Evolutionary conservation across 129 eudicot species (phyloP).

Genomic region (Ambrosia artemisiifolia): DNA sequence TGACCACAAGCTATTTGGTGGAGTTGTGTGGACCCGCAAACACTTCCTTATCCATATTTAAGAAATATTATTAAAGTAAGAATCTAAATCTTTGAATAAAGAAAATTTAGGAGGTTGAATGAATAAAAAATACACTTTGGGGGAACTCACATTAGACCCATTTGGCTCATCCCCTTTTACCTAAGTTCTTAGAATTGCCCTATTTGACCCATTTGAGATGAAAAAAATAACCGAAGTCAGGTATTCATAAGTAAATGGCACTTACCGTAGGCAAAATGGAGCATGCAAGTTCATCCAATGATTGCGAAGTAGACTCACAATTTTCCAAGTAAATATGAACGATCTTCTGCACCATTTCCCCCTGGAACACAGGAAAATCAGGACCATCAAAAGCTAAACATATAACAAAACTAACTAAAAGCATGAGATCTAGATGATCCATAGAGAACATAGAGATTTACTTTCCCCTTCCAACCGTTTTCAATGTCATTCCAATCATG

Average conservation of each 20-base stretch:
- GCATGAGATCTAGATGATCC: not conserved
- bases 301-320: conserved; percentile 50
- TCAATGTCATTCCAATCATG: conserved; percentile 41
- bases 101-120: not conserved
- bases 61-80: not conserved
- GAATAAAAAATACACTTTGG: not conserved
- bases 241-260: not conserved
- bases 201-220: not conserved
- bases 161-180: not conserved
- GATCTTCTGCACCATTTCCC: conserved; percentile 68
- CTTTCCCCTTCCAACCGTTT: conserved; percentile 58
- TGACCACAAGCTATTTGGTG: too few relatives aligned
- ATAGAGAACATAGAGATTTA: conserved; percentile 23
- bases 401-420: conserved; percentile 1
- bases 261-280: conserved; percentile 67
- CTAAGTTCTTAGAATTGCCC: not conserved
- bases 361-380: conserved; percentile 40
- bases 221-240: not conserved
- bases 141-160: not conserved
- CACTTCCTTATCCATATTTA: not conserved
- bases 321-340: conserved; percentile 70
- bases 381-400: conserved; percentile 5
- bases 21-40: too few relatives aligned
- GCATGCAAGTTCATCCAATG: conserved; percentile 62
- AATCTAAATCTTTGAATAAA: not conserved